phyloP scores from a whole-genome alignment of 805 yeast species.

The Cyberlindnera sargentensis region DNA sequence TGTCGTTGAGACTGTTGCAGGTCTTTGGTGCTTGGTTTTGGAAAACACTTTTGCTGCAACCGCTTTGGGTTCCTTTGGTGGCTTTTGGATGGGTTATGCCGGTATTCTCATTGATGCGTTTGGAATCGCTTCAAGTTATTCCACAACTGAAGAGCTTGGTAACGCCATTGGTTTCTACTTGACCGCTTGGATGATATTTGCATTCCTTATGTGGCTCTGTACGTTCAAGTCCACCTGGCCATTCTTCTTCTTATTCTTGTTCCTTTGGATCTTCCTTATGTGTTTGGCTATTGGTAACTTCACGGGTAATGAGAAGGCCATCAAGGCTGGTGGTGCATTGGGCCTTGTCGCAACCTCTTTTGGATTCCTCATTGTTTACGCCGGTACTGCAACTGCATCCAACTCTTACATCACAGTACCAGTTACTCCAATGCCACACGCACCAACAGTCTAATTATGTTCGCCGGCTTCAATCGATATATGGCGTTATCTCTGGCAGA shows the following conservation, averaged over 20 bases:
- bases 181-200: conserved; percentile 59
- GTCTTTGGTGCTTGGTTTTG: conserved; percentile 68
- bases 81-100: conserved; percentile 73
- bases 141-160: conserved; percentile 34
- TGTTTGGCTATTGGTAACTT: conserved; percentile 44
- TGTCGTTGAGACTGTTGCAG: conserved; percentile 61
- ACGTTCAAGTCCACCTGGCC: conserved; percentile 55
- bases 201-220: conserved; percentile 48
- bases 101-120: conserved; percentile 54
- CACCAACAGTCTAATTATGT: conserved; percentile 25
- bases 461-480: neutral
- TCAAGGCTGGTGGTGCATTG: conserved; percentile 55
- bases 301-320: conserved; percentile 35
- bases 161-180: conserved; percentile 54
- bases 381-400: conserved; percentile 50
- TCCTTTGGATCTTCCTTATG: conserved; percentile 48
- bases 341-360: conserved; percentile 49
- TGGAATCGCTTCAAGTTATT: conserved; percentile 44
- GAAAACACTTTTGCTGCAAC: conserved; percentile 75
- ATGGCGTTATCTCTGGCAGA: neutral
- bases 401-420: conserved; percentile 51
- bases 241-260: conserved; percentile 47
- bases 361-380: conserved; percentile 60
- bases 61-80: conserved; percentile 44
- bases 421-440: conserved; percentile 48